Conservation (phyloP, 2,329 filamentous ascomycete genomes). For the Botryotinia narcissicola region DNA sequence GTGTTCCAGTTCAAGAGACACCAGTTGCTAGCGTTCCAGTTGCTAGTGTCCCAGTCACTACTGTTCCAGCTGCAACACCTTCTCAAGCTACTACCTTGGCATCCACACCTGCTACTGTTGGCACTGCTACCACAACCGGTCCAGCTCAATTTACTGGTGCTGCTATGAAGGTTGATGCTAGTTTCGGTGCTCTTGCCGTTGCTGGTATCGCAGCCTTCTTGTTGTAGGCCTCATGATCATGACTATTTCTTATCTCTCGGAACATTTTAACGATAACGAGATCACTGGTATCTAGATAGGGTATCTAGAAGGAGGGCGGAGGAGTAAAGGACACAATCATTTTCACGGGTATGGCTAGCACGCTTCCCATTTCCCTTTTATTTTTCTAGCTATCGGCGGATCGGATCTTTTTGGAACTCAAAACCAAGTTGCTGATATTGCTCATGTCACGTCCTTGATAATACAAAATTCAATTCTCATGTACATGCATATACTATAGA, state of each 20-base stretch:
- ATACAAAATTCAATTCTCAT: constrained; percentile 26
- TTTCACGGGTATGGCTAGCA: constrained; percentile 19
- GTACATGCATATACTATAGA: constrained; percentile 26
- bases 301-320: constrained; percentile 18
- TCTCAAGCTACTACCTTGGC: constrained; percentile 5
- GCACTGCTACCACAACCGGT: constrained; percentile 17
- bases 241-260: constrained; percentile 16
- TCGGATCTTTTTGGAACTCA: constrained; percentile 28
- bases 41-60: neutral
- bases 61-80: neutral
- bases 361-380: constrained; percentile 18
- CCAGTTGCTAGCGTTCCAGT: neutral
- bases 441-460: constrained; percentile 24
- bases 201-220: constrained; percentile 33
- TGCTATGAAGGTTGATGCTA: constrained; percentile 27
- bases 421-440: constrained; percentile 28
- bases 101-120: constrained; percentile 5
- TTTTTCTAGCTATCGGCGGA: constrained; percentile 18
- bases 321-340: constrained; percentile 28
- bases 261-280: constrained; percentile 23
- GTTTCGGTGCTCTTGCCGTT: constrained; percentile 29
- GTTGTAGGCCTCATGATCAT: constrained; percentile 27
- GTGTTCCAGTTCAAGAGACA: neutral
- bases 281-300: constrained; percentile 21
- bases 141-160: constrained; percentile 27